A percentile compares a stretch with the other conserved stretches of the same genome.
Evolutionary conservation across 2,329 filamentous ascomycete species (phyloP).

Genomic region (Chaetomium sp.): DNA sequence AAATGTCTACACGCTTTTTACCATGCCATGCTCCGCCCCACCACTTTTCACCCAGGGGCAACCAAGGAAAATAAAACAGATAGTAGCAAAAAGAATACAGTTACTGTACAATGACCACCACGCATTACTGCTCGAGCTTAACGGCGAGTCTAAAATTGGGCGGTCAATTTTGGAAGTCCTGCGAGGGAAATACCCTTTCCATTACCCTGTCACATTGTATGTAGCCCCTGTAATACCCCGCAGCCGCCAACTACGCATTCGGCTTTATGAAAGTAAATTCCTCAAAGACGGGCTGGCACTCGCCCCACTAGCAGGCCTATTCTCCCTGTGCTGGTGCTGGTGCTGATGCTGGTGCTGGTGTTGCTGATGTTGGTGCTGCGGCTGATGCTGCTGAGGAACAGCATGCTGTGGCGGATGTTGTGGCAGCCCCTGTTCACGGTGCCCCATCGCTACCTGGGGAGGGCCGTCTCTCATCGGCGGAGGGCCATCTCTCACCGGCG

Average conservation of each 20-base stretch:
- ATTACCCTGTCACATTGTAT: not conserved
- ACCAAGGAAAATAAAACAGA: not conserved
- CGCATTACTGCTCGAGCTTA: not conserved
- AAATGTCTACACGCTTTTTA: constrained; percentile 8
- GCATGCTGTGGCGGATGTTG: constrained; percentile 26
- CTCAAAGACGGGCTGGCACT: constrained; percentile 76
- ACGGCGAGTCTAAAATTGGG: not conserved
- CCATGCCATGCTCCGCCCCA: constrained; percentile 2
- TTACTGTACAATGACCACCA: constrained; percentile 3
- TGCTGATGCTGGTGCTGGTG: constrained; percentile 24
- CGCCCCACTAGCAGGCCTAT: constrained; percentile 61
- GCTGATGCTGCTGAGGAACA: constrained; percentile 26
- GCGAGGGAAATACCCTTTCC: not conserved
- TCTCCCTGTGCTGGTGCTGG: constrained; percentile 41
- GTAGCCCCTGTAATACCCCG: not conserved
- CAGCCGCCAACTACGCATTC: not conserved
- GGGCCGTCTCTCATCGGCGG: constrained; percentile 37
- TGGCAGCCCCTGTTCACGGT: constrained; percentile 22
- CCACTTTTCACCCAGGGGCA: not conserved
- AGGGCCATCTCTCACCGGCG: constrained; percentile 34
- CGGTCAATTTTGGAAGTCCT: not conserved
- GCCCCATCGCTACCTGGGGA: constrained; percentile 17
- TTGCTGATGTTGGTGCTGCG: constrained; percentile 26
- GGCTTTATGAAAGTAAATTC: constrained; percentile 60
- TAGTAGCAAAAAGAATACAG: not conserved